These are phyloP conservation scores for Malbranchea zuffiana DNA, from an alignment of 2,329 filamentous ascomycete species.

Conservation along the genomic window DNA sequence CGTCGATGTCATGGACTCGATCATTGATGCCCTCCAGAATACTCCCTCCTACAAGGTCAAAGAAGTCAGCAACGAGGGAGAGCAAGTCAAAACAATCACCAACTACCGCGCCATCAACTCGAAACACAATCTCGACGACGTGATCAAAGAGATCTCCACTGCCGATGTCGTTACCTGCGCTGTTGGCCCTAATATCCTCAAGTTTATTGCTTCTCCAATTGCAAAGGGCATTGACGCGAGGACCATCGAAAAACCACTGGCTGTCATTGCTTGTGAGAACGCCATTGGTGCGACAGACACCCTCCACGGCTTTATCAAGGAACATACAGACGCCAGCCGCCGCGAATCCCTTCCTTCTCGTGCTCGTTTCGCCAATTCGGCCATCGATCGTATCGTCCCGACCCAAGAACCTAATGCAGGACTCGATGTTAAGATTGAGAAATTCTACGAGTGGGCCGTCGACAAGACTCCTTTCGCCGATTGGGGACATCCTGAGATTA, in stretches of 20 bases:
- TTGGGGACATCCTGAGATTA: constrained; percentile 58
- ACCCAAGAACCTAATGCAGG: constrained; percentile 71
- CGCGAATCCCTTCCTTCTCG: constrained; percentile 59
- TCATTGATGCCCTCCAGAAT: constrained; percentile 70
- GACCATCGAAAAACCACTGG: constrained; percentile 53
- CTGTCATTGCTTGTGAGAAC: constrained; percentile 97
- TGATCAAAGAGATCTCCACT: constrained; percentile 73
- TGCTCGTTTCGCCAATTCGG: constrained; percentile 90
- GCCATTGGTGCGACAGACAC: constrained; percentile 89
- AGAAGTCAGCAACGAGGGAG: constrained; percentile 78
- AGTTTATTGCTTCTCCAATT: constrained; percentile 91
- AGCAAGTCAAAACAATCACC: constrained; percentile 69
- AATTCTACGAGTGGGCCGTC: constrained; percentile 98
- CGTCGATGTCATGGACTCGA: constrained; percentile 75
- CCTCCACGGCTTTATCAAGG: constrained; percentile 69
- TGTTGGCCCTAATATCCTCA: constrained; percentile 89
- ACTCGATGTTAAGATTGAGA: constrained; percentile 88
- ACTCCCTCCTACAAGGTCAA: constrained; percentile 77
- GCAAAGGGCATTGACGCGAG: constrained; percentile 84
- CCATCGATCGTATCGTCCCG: constrained; percentile 95
- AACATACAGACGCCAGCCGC: constrained; percentile 59
- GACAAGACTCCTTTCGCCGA: constrained; percentile 75
- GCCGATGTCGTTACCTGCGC: constrained; percentile 93
- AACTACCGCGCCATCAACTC: constrained; percentile 98
- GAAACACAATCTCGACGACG: constrained; percentile 67